Base-by-base conservation (phyloP, 2,329 filamentous ascomycete species). In the Aureobasidium sp. region DNA sequence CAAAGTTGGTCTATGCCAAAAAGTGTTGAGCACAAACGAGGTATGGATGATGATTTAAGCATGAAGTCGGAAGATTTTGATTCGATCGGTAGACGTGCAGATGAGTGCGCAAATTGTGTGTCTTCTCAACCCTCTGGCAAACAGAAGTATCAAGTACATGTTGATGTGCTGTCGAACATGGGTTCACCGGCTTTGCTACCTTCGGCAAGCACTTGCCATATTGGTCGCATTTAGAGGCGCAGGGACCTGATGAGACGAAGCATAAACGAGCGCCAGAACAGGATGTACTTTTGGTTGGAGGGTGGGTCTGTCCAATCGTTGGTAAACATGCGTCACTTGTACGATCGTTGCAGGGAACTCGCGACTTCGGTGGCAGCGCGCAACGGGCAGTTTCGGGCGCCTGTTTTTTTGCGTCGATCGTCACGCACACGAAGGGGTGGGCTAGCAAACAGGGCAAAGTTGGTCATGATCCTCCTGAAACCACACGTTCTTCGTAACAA, bases 271-370 rank as follows among this genome's bases (percentile, higher is more conserved):
- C 35, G 21, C 33, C 35, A 53, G 49, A 53, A 29, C 49, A 53
- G 21, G 49, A 27, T 53, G 49, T 50, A 29, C 21, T 29, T 53
- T 53, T 40, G 49, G 49, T 40, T 21, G 25, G n/a, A 33, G 38
- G 23, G 51, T 43, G 35, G 51, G 51, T 55, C 51, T 55, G 51
- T 55, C 13, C 31, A 43, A 55, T 43, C 17, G 17, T 27, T 35
- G 29, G 38, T 57, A 43, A 58, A 47, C 9, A 38, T 58, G 55
- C 55, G 55, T 58, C 55, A 58, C 43, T 42, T 58, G 42, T 49
- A 58, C 55, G 33, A 49, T 45, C 53, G 27, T 35, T 33, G 15
- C 38, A 46, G 17, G 42, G 31, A 58, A 47, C n/a, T 53, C 35
- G 21, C 33, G 27, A 53, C 53, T 21, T 57, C 38, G 53, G 33